Conservation (phyloP, 2,329 filamentous ascomycete species). For the Xylariaceae sp. region DNA sequence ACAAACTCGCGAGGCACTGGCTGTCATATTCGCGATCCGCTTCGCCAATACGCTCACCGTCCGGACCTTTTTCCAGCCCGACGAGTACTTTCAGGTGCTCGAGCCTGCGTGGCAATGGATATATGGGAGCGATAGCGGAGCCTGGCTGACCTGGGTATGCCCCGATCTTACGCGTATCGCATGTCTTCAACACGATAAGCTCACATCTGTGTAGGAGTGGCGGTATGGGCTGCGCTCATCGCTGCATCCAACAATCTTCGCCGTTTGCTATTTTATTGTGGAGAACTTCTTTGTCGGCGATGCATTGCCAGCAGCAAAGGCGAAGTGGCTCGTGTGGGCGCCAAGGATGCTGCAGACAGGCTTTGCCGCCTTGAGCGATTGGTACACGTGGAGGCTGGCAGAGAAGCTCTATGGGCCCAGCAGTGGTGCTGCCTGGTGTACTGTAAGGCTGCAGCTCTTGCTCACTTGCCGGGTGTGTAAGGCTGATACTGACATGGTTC, state of each 20-base stretch:
- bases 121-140: slow-evolving; percentile 70
- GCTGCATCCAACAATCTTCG: slow-evolving; percentile 84
- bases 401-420: slow-evolving; percentile 63
- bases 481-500: slow-evolving; percentile 13
- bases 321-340: slow-evolving; percentile 62
- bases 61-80: slow-evolving; percentile 92
- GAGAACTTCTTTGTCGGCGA: slow-evolving; percentile 50
- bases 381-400: slow-evolving; percentile 81
- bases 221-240: slow-evolving; percentile 79
- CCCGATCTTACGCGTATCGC: slow-evolving; percentile 1
- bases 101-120: slow-evolving; percentile 90
- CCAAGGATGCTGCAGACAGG: slow-evolving; percentile 73
- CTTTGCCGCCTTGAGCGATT: slow-evolving; percentile 74
- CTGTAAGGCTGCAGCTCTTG: slow-evolving; percentile 46
- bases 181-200: slow-evolving; percentile 1
- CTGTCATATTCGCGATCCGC: slow-evolving; percentile 59
- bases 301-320: slow-evolving; percentile 43
- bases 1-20: slow-evolving; percentile 33
- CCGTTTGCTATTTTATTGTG: slow-evolving; percentile 61
- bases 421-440: slow-evolving; percentile 59
- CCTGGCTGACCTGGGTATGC: slow-evolving; percentile 94
- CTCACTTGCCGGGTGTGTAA: background rate
- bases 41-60: slow-evolving; percentile 73
- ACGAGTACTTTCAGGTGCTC: slow-evolving; percentile 94
- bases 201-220: slow-evolving; percentile 70